A percentile compares a stretch with the other conserved stretches of the same genome.
Conservation (phyloP, 768 basidiomycete genomes). For the Auricularia heimuer region DNA sequence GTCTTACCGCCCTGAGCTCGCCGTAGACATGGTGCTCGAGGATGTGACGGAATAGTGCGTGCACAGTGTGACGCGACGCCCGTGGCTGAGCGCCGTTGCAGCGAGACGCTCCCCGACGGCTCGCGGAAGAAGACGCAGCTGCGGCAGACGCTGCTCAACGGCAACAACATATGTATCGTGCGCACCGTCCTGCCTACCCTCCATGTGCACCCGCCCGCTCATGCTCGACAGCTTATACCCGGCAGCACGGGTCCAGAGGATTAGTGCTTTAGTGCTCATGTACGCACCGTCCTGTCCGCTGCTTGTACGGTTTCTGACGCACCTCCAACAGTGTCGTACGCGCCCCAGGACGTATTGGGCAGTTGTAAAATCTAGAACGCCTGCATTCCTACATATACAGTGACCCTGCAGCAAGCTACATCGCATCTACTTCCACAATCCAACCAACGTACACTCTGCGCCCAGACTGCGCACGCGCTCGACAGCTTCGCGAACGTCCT, state of each 20-base stretch:
- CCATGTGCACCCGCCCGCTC: constrained; percentile 7
- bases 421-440: not conserved
- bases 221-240: constrained; percentile 45
- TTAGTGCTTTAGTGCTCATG: not conserved
- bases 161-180: constrained; percentile 96
- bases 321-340: too few relatives aligned
- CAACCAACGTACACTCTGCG: not conserved
- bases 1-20: not conserved
- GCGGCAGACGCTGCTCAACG: constrained; percentile 82
- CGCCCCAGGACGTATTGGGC: too few relatives aligned
- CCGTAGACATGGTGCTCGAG: constrained; percentile 82
- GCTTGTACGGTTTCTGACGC: not conserved
- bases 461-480: not conserved
- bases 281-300: not conserved
- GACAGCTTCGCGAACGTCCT: not conserved
- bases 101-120: constrained; percentile 79
- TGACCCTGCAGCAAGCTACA: not conserved
- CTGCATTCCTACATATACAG: not conserved
- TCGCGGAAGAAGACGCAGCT: constrained; percentile 66
- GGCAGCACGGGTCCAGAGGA: constrained; percentile 60
- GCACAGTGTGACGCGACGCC: constrained; percentile 1
- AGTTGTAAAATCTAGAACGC: too few relatives aligned
- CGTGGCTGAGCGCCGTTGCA: constrained; percentile 21
- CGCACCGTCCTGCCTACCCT: constrained; percentile 15
- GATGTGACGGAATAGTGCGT: constrained; percentile 93